Base-by-base conservation (phyloP, 1,284 basidiomycete genomes). In the Cryptococcus sp. region DNA sequence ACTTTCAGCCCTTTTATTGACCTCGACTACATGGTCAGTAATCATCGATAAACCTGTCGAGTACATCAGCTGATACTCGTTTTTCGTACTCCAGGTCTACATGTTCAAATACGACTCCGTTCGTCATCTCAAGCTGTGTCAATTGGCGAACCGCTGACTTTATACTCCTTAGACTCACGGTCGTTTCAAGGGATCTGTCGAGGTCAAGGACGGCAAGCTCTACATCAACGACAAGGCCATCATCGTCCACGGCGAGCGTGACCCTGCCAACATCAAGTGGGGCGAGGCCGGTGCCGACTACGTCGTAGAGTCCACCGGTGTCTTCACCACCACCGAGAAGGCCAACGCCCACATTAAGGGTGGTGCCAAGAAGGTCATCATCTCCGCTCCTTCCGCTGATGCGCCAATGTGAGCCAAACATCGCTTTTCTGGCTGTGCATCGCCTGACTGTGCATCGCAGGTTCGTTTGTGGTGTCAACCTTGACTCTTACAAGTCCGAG, bases 341-440 rank as follows among this genome's bases (percentile, higher is more conserved):
- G 95, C 96, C 61, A 84, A 84, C 56, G 88, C 87, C 70, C 95
- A 99, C 84, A 84, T 99, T 82, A 94, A 96, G 83, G 95, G 96
- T 77, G 96, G 96, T 80, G 95, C 96, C 79, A 98, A 99, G 88
- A 99, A 98, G 85, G 95, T 99, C 78, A 85, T 99, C 83, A 99
- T 99, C 86, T 97, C 95, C 69, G 96, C 95, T 57, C 95, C 95
- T 71, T 99, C 96, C 27, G 87, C 93, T 56, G 96, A 99, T 81
- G 96, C 95, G 25, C 95, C 95, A 72, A 99, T 99, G 95, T 74
- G 48, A 60, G 73, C 65, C 40, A 17, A 17, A 25, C 13, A 27
- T 39, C 2, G 16, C 13, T 64, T 60, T 50, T 30, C 16, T 52
- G 17, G 16, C 17, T 23, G 17, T 47, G 19, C 13, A 35, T 41